Percentiles rank a stretch among this genome's conserved stretches.
phyloP scores from a whole-genome alignment of 345 rosid species.

The Populus tremula region DNA sequence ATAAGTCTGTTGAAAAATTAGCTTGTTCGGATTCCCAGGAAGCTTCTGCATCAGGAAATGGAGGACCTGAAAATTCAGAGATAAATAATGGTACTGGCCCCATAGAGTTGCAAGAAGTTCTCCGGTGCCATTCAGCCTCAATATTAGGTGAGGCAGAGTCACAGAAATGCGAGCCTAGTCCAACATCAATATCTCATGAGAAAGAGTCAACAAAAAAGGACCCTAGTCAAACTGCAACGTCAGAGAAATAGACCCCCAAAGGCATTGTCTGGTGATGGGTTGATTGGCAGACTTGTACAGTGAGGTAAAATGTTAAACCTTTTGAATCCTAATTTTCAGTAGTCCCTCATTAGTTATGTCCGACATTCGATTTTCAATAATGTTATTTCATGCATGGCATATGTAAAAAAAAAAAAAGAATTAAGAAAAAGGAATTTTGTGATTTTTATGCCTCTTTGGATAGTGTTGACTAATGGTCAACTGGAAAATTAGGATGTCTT shows the following conservation, averaged over 20 bases:
- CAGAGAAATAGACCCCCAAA: conserved; percentile 15
- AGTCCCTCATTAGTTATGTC: conserved; percentile 20
- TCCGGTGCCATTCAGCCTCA: conserved; percentile 25
- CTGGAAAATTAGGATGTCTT: conserved; percentile 28
- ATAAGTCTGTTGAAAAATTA: conserved; percentile 34
- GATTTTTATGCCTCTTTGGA: conserved; percentile 21
- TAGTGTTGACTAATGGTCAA: conserved; percentile 12
- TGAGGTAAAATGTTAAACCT: conserved; percentile 48
- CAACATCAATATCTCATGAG: conserved; percentile 1
- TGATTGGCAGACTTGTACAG: conserved; percentile 47
- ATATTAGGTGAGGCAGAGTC: conserved; percentile 25
- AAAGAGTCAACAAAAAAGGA: conserved; percentile 6
- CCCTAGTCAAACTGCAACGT: conserved; percentile 5
- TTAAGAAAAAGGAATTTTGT: conserved; percentile 12
- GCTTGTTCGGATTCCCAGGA: conserved; percentile 20
- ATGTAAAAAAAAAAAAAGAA: conserved; percentile 14
- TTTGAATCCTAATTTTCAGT: conserved; percentile 27
- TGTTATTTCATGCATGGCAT: conserved; percentile 31
- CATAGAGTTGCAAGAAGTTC: conserved; percentile 34
- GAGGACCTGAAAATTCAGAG: conserved; percentile 43
- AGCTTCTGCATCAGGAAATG: conserved; percentile 36
- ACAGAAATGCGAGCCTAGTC: conserved; percentile 6
- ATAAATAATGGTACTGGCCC: conserved; percentile 21
- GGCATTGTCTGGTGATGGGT: conserved; percentile 20
- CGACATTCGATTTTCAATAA: conserved; percentile 23